Evolutionary conservation across 2,329 filamentous ascomycete genomes (phyloP).

Genomic region (Xylaria sp.): DNA sequence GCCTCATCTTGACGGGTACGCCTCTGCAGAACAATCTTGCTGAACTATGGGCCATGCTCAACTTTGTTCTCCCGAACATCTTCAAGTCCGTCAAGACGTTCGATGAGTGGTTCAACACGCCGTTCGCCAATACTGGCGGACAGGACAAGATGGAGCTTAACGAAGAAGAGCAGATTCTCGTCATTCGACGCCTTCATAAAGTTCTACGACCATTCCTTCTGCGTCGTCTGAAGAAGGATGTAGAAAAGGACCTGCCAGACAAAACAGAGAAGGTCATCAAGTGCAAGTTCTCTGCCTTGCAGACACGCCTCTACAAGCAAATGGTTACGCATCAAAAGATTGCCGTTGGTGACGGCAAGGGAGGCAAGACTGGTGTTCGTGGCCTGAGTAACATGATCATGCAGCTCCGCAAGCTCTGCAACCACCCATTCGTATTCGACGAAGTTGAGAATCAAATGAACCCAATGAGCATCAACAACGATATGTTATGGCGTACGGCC

Average conservation of each 20-base stretch:
- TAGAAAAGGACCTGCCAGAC: slow-evolving; percentile 97
- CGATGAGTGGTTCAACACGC: slow-evolving; percentile 99
- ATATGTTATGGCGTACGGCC: slow-evolving; percentile 88
- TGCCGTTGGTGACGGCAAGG: slow-evolving; percentile 89
- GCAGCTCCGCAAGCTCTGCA: slow-evolving; percentile 97
- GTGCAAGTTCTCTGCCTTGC: slow-evolving; percentile 93
- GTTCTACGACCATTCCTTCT: slow-evolving; percentile 95
- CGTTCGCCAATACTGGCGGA: slow-evolving; percentile 94
- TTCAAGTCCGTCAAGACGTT: slow-evolving; percentile 99
- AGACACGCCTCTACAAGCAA: slow-evolving; percentile 93
- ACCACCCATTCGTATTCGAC: slow-evolving; percentile 98
- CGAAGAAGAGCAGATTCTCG: slow-evolving; percentile 98
- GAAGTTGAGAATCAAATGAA: slow-evolving; percentile 99
- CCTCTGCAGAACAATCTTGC: slow-evolving; percentile 95
- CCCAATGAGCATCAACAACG: slow-evolving; percentile 79
- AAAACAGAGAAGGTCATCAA: slow-evolving; percentile 99
- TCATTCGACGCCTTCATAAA: slow-evolving; percentile 97
- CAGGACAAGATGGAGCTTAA: slow-evolving; percentile 99
- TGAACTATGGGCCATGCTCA: slow-evolving; percentile 95
- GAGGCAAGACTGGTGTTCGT: slow-evolving; percentile 87
- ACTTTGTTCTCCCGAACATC: slow-evolving; percentile 95
- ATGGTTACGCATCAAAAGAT: slow-evolving; percentile 95
- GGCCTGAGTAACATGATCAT: slow-evolving; percentile 99
- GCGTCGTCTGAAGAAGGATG: slow-evolving; percentile 97
- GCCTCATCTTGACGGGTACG: slow-evolving; percentile 94